These are phyloP conservation scores for Pneumocystis murina DNA, from an alignment of 1,139 yeast genomes.

Conservation along the genomic window DNA sequence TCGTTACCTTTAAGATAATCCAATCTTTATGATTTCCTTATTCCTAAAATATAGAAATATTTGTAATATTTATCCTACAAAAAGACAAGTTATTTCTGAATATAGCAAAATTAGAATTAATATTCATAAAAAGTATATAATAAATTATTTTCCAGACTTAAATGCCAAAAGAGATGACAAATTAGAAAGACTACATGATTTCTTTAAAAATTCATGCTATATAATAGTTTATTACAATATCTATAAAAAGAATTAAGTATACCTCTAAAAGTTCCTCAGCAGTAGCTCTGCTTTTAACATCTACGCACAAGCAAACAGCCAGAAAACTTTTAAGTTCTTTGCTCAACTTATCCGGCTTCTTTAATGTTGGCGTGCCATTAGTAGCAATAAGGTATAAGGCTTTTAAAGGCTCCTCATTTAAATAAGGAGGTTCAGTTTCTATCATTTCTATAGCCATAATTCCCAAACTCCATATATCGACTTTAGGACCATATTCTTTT, in stretches of 20 bases:
- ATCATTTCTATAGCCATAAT: constrained; percentile 98
- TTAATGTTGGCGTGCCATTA: constrained; percentile 90
- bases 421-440: constrained; percentile 90
- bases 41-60: not conserved
- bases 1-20: not conserved
- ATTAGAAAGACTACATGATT: constrained; percentile 54
- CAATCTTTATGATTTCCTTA: not conserved
- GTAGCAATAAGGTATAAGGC: constrained; percentile 86
- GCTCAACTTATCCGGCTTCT: constrained; percentile 68
- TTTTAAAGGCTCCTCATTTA: constrained; percentile 86
- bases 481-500: constrained; percentile 90
- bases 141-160: constrained; percentile 27
- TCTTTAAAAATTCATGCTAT: constrained; percentile 55
- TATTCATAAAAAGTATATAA: not conserved
- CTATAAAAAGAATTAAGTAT: not conserved
- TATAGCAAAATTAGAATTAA: not conserved
- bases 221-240: not conserved
- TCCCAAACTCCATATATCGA: constrained; percentile 95
- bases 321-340: constrained; percentile 71
- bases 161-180: constrained; percentile 59
- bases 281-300: constrained; percentile 79
- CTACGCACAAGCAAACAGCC: constrained; percentile 87
- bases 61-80: not conserved
- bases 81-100: not conserved
- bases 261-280: constrained; percentile 64